Evolutionary conservation across 108 stramenopile species (phyloP), one percentile per base, ranked within the genome.

Genomic region (Ochromonas danica): DNA sequence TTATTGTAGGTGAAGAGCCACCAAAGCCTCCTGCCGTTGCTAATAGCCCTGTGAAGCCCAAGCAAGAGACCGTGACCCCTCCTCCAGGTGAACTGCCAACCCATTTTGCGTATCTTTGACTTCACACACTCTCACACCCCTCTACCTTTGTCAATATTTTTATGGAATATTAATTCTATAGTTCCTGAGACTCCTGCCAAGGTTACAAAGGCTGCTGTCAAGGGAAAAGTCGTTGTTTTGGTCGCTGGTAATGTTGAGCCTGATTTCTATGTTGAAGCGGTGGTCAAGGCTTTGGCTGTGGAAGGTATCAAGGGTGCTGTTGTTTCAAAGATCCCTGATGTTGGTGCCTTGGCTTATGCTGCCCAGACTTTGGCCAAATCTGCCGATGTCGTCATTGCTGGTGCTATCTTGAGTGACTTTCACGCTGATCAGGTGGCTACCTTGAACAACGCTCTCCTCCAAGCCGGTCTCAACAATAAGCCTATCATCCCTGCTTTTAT

Each of bases 271-370:
- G 17, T 33, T 67, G 31, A 67, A 10, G 35, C 27, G 63, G 25
- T 67, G 3, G 35, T 35, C 30, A 67, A 36, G 25, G 63, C 63
- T 67, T 25, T 67, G 3, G 63, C 35, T 25, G 6, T 67, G 17
- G 63, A 67, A 67, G 63, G 63, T 31, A 25, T 67, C 31, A 67
- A 33, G 17, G 31, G 30, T 67, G 30, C 63, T 67, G 63, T 67
- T 22, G 31, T 67, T 10, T 31, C 30, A 6, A 31, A 31, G 17
- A 25, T 67, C 31, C 14, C 14, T 36, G 63, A 67, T 10, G 25
- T 67, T 36, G 3, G 10, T 28, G 63, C 31, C 31, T 33, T 67
- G 17, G 14, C 63, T 36, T 67, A 35, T 36, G 63, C 30, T 67
- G 63, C 63, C 17, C 63, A 67, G 31, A 33, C 27, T 36, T 28